phyloP scores from a whole-genome alignment of 352 stramenopile genomes.

The Globisporangium canariense region DNA sequence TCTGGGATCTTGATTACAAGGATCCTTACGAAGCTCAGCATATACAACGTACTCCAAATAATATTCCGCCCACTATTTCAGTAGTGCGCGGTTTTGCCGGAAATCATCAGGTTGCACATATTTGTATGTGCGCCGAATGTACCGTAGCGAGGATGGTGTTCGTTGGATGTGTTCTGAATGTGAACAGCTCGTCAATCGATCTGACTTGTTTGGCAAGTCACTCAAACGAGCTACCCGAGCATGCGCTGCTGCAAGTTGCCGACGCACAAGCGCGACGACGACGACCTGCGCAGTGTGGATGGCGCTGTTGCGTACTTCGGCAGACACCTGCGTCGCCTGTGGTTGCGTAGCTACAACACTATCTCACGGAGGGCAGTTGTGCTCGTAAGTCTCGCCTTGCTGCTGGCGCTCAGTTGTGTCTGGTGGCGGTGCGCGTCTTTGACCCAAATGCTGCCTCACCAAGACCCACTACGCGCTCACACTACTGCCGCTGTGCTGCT shows the following conservation, averaged over 20 bases:
- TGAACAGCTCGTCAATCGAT: too few species aligned
- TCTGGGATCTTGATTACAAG: too few species aligned
- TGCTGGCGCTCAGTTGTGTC: not conserved
- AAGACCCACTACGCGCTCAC: too few species aligned
- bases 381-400: not conserved
- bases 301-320: not conserved
- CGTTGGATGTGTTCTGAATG: too few species aligned
- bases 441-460: not conserved
- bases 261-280: conserved; percentile 6
- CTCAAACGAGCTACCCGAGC: not conserved
- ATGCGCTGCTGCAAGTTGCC: conserved; percentile 7
- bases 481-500: conserved; percentile 21
- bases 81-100: too few species aligned
- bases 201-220: too few species aligned
- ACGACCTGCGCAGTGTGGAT: not conserved
- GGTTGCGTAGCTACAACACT: not conserved
- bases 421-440: not conserved
- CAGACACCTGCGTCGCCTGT: not conserved
- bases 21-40: too few species aligned
- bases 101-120: too few species aligned
- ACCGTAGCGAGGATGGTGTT: too few species aligned
- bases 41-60: too few species aligned
- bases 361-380: not conserved
- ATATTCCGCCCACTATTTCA: too few species aligned
- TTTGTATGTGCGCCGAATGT: too few species aligned